Percentiles rank a stretch among this genome's conserved stretches.
These are phyloP conservation scores for Colletotrichum sp. DNA, from an alignment of 2,329 filamentous ascomycete genomes.

Conservation along the genomic window DNA sequence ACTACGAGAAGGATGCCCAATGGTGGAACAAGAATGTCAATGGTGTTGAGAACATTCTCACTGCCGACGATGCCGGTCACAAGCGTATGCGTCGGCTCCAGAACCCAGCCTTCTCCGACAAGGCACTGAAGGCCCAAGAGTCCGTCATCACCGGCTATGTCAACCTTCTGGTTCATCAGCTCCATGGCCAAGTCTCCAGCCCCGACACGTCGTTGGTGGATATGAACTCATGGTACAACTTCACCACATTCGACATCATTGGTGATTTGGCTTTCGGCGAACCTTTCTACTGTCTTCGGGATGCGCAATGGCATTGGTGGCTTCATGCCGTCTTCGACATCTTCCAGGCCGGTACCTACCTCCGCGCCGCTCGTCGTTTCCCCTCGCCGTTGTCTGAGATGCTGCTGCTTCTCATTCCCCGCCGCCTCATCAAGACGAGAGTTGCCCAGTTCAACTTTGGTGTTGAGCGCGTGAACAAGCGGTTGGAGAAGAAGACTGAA, in stretches of 20 bases:
- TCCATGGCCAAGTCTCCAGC: slow-evolving; percentile 17
- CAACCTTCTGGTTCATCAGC: slow-evolving; percentile 26
- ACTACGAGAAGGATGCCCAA: slow-evolving; percentile 16
- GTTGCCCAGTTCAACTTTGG: slow-evolving; percentile 16
- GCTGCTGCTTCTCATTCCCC: slow-evolving; percentile 6
- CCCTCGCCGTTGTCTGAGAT: slow-evolving; percentile 5
- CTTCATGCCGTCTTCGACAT: slow-evolving; percentile 28
- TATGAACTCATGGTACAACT: slow-evolving; percentile 31
- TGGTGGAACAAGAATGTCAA: slow-evolving; percentile 21
- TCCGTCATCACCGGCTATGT: slow-evolving; percentile 30
- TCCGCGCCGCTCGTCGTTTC: slow-evolving; percentile 12
- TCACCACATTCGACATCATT: slow-evolving; percentile 34
- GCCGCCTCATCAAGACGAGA: slow-evolving; percentile 11
- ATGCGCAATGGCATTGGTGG: slow-evolving; percentile 28
- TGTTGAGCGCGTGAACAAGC: slow-evolving; percentile 1
- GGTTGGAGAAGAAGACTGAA: slow-evolving; percentile 3
- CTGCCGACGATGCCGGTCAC: slow-evolving; percentile 22
- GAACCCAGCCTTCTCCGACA: slow-evolving; percentile 32
- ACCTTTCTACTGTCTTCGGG: slow-evolving; percentile 30
- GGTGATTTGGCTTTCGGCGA: slow-evolving; percentile 34
- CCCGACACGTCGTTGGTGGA: slow-evolving; percentile 19
- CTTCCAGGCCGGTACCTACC: slow-evolving; percentile 14
- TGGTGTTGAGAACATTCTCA: slow-evolving; percentile 17
- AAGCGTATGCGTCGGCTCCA: slow-evolving; percentile 26
- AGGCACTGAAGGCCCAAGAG: slow-evolving; percentile 34